Percentiles rank a stretch among this genome's conserved stretches.
phyloP scores from a whole-genome alignment of 306 rosid genomes.

The Gastrolobium bilobum region DNA sequence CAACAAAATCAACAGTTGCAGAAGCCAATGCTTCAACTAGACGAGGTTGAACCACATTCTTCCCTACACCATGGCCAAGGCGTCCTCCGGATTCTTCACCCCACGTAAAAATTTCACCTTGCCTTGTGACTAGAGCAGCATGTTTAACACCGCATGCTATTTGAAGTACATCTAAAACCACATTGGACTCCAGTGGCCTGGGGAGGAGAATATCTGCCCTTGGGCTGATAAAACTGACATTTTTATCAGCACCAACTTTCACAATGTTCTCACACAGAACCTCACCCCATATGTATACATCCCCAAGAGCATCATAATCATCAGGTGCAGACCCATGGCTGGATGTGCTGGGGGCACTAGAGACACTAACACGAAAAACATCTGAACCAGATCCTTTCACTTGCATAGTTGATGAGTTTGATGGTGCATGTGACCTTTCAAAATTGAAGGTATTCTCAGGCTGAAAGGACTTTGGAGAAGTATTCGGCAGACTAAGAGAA shows the following conservation, averaged over 20 bases:
- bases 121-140: conserved; percentile 94
- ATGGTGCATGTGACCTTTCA: conserved; percentile 85
- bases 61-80: conserved; percentile 98
- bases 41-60: conserved; percentile 83
- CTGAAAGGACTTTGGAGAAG: conserved; percentile 64
- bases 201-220: conserved; percentile 92
- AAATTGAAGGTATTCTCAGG: conserved; percentile 68
- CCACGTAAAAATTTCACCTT: conserved; percentile 97
- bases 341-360: conserved; percentile 99
- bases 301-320: conserved; percentile 96
- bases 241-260: conserved; percentile 85
- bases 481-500: conserved; percentile 63
- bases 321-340: conserved; percentile 98
- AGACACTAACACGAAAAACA: conserved; percentile 98
- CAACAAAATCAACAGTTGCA: conserved; percentile 78
- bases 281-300: conserved; percentile 98
- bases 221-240: conserved; percentile 61
- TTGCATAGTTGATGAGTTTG: conserved; percentile 84
- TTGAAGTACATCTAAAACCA: conserved; percentile 90
- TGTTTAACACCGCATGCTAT: conserved; percentile 97
- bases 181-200: conserved; percentile 86
- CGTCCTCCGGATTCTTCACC: conserved; percentile 99
- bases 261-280: conserved; percentile 80
- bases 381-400: conserved; percentile 97
- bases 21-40: conserved; percentile 87